Evolutionary conservation across 1,284 basidiomycete genomes (phyloP), one percentile per base, ranked within the genome.

Genomic region (Apiotrichum sp.): DNA sequence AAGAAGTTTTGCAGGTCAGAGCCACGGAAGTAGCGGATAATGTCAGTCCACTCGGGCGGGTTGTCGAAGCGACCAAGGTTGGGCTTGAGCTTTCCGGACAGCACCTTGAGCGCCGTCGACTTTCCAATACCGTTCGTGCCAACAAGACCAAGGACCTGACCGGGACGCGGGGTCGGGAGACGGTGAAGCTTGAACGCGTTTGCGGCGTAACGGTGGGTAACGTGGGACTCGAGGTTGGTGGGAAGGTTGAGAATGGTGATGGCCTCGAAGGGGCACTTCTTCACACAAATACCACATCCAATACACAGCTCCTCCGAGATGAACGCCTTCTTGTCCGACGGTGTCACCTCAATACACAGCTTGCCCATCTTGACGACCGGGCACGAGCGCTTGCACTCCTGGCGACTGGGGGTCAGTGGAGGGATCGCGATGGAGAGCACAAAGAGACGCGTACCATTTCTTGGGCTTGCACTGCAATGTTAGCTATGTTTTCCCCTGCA

Each of bases 111-210:
- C 6, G 93, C 93, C 0, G 93, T 98, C 65, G 89, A 93, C 80
- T 98, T 98, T 53, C 93, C 93, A 65, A 97, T 98, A 86, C 93
- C 93, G 78, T 98, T 98, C 1, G 93, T 96, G 47, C 93, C 93
- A 39, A 97, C 93, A 35, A 98, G 83, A 67, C 93, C 93, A 36
- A 98, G 82, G 4, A 98, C 93, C 77, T 97, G 93, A 7, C 93
- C 93, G 1, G 93, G 92, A 60, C 93, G 82, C 53, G 93, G 93
- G 49, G 90, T 95, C 39, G 93, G 93, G 47, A 98, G 81, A 59
- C 93, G 87, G 81, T 97, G 93, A 6, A 98, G 85, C 78, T 98
- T 98, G 83, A 98, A 98, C 13, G 93, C 84, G 76, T 98, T 98
- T 64, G 93, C 93, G 42, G 90, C 87, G 76, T 97, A 98, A 71